phyloP scores from a whole-genome alignment of 192 early-diverging fungal genomes.

The Coemansia sp. region DNA sequence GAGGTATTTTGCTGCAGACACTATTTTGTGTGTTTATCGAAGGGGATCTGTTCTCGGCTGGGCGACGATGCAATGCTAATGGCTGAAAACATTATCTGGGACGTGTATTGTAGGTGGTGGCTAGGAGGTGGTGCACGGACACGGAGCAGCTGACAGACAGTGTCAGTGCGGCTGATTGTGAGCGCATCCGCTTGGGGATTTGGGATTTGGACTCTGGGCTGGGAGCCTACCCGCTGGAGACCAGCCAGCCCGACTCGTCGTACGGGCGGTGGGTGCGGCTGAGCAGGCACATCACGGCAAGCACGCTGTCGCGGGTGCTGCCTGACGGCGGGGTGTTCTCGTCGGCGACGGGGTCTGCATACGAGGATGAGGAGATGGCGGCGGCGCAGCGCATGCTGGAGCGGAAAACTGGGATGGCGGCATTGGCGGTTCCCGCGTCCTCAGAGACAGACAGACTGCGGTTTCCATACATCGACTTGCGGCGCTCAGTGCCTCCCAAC shows the following conservation, averaged over 20 bases:
- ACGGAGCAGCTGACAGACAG: constrained; percentile 65
- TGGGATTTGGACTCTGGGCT: constrained; percentile 74
- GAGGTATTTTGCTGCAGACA: too few species aligned
- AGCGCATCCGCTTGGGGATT: constrained; percentile 64
- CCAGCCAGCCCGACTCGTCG: constrained; percentile 49
- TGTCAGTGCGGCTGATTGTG: constrained; percentile 58
- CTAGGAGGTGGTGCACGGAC: constrained; percentile 72
- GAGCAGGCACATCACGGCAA: constrained; percentile 61
- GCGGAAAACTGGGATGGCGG: neutral
- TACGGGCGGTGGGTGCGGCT: constrained; percentile 76
- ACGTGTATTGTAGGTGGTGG: constrained; percentile 66
- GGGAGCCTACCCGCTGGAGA: constrained; percentile 74
- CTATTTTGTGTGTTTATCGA: too few species aligned
- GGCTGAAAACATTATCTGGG: too few species aligned
- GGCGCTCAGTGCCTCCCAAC: constrained; percentile 72
- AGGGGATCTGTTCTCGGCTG: too few species aligned
- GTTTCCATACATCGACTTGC: constrained; percentile 77
- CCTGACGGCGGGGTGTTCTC: constrained; percentile 49
- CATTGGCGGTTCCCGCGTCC: neutral
- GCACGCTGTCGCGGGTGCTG: constrained; percentile 43
- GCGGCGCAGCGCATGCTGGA: constrained; percentile 13
- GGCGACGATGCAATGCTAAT: too few species aligned
- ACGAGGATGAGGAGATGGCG: constrained; percentile 59
- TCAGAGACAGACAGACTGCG: constrained; percentile 17
- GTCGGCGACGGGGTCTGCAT: constrained; percentile 50